Conservation (phyloP, 371 early-diverging fungal genomes). For the Mortierella sp. region DNA sequence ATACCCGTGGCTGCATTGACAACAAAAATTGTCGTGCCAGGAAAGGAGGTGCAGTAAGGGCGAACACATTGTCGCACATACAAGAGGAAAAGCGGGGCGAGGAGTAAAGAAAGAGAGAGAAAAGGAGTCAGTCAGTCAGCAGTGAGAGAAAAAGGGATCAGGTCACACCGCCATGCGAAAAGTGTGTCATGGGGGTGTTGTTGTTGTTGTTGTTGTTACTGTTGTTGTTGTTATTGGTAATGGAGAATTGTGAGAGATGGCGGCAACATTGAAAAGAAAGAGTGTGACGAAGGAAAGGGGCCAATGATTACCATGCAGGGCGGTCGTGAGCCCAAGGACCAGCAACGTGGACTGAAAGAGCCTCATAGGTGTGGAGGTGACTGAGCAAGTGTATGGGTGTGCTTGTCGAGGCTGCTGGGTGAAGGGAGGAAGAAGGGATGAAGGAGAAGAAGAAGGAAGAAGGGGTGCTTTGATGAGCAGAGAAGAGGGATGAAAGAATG, state of each 20-base stretch:
- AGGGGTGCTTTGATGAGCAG: background rate
- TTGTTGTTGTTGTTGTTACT: no score
- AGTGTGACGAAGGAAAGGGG: background rate
- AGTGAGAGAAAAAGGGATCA: background rate
- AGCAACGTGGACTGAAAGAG: constrained; percentile 18
- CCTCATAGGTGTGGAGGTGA: constrained; percentile 19
- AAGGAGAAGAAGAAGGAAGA: background rate
- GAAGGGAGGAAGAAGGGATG: background rate
- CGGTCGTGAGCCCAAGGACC: constrained; percentile 30
- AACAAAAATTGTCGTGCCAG: background rate
- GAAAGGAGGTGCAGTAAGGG: background rate
- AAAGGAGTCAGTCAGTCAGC: background rate
- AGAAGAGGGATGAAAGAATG: no score
- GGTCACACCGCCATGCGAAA: background rate
- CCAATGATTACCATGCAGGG: constrained; percentile 29
- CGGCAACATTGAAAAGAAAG: background rate
- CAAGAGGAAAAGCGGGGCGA: background rate
- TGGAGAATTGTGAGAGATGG: background rate
- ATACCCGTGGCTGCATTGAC: constrained; percentile 8
- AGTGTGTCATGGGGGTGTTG: background rate
- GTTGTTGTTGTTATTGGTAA: background rate
- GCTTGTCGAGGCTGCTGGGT: background rate
- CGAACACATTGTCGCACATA: constrained; percentile 12
- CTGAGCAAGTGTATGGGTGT: no score
- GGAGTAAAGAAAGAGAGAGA: background rate